A percentile compares a stretch with the other conserved stretches of the same genome.
phyloP scores from a whole-genome alignment of 139 green algal species.

The Diplosphaera chodatii region DNA sequence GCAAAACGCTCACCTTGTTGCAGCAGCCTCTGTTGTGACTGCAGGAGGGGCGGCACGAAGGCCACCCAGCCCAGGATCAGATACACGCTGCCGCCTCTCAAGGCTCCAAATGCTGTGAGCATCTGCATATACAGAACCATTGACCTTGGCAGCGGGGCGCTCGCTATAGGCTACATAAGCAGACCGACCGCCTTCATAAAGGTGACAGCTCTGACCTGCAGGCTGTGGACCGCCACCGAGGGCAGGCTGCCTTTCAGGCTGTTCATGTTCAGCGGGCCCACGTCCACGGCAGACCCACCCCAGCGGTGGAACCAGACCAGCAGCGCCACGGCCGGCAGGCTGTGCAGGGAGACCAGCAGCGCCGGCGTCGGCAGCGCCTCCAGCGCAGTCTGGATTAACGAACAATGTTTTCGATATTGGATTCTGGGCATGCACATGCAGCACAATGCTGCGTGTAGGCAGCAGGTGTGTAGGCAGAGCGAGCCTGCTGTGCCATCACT shows the following conservation, averaged over 20 bases:
- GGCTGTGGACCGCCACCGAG: not conserved
- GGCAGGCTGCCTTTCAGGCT: not conserved
- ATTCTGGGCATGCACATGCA: no score
- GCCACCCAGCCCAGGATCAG: not conserved
- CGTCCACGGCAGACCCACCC: not conserved
- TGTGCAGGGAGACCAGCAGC: not conserved
- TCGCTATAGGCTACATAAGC: no score
- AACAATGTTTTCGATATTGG: no score
- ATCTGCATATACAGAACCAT: no score
- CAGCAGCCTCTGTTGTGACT: not conserved
- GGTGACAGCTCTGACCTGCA: not conserved
- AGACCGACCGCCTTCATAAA: no score
- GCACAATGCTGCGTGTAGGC: no score
- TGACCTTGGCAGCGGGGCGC: no score
- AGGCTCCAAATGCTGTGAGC: not conserved
- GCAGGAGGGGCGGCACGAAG: not conserved
- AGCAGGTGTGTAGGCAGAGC: no score
- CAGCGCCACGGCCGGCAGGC: not conserved
- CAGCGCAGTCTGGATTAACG: not conserved
- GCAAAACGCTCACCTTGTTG: no score
- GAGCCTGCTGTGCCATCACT: no score
- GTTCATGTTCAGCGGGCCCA: not conserved
- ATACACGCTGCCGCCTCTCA: not conserved
- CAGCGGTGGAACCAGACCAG: not conserved
- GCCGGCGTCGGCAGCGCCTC: not conserved